These are phyloP conservation scores for Phellinidium pouzarii DNA, from an alignment of 1,284 basidiomycete genomes.

Conservation along the genomic window DNA sequence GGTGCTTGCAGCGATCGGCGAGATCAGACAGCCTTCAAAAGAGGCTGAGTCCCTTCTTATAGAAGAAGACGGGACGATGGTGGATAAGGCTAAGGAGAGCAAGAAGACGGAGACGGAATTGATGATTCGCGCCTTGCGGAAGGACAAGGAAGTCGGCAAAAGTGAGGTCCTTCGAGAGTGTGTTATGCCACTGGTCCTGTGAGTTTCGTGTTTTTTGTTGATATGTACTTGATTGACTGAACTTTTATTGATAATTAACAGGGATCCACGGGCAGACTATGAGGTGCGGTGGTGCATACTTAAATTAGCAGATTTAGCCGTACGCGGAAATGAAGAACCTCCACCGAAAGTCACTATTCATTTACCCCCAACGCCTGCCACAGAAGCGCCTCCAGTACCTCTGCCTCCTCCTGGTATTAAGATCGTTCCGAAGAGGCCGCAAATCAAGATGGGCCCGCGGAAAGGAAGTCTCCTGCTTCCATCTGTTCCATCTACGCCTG, in stretches of 20 bases:
- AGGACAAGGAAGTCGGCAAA: conserved; percentile 81
- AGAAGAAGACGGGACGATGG: conserved; percentile 73
- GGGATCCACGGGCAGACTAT: conserved; percentile 69
- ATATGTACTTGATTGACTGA: conserved; percentile 5
- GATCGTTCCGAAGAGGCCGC: conserved; percentile 37
- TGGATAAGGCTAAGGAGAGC: conserved; percentile 62
- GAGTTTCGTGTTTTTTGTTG: conserved; percentile 29
- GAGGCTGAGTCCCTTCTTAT: conserved; percentile 72
- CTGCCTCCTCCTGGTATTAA: conserved; percentile 32
- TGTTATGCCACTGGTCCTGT: conserved; percentile 77
- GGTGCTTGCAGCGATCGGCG: conserved; percentile 82
- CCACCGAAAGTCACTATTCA: conserved; percentile 85
- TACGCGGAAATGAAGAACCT: conserved; percentile 75
- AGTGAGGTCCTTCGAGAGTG: conserved; percentile 75
- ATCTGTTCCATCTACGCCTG: not conserved
- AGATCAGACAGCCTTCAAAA: conserved; percentile 73
- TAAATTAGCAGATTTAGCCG: conserved; percentile 88
- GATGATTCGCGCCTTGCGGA: conserved; percentile 75
- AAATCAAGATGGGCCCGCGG: conserved; percentile 32
- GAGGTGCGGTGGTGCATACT: conserved; percentile 89
- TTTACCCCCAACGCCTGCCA: conserved; percentile 70
- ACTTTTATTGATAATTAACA: conserved; percentile 29
- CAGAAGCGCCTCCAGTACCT: conserved; percentile 48
- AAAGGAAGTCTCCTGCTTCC: conserved; percentile 9
- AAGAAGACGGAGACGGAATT: conserved; percentile 77